These are phyloP conservation scores for Oenanthe sinensis DNA, from an alignment of 129 eudicot genomes.

Conservation along the genomic window DNA sequence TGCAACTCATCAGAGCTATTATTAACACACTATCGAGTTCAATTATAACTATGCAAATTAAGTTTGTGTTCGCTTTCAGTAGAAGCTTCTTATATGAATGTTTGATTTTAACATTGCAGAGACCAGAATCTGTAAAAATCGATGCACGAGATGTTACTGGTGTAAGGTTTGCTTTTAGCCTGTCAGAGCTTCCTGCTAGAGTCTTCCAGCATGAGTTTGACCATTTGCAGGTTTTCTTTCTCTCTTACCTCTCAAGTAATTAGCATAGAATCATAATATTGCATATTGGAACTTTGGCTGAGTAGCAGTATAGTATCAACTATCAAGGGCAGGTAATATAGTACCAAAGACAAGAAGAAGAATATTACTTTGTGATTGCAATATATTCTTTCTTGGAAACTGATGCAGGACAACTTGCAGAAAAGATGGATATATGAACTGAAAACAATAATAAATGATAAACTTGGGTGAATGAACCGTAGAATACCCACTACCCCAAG, in stretches of 20 bases:
- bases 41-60: not conserved
- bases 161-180: slow-evolving; percentile 46
- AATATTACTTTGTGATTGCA: not conserved
- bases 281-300: not conserved
- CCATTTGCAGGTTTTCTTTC: slow-evolving; percentile 70
- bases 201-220: slow-evolving; percentile 96
- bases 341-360: not conserved
- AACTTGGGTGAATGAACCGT: too few species aligned
- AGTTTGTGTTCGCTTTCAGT: slow-evolving; percentile 8
- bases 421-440: too few species aligned
- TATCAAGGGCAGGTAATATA: not conserved
- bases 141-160: slow-evolving; percentile 86
- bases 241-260: not conserved
- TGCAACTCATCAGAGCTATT: not conserved
- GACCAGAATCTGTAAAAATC: slow-evolving; percentile 84
- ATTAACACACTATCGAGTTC: not conserved
- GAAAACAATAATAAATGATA: too few species aligned
- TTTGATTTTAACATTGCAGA: slow-evolving; percentile 37
- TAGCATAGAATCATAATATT: slow-evolving; percentile 1
- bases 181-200: slow-evolving; percentile 82
- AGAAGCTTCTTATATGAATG: not conserved
- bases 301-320: not conserved
- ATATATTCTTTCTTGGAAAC: not conserved
- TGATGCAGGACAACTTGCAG: too few species aligned
- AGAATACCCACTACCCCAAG: too few species aligned